These are phyloP conservation scores for Agaricales sp. DNA, from an alignment of 1,284 basidiomycete species.

Conservation along the genomic window DNA sequence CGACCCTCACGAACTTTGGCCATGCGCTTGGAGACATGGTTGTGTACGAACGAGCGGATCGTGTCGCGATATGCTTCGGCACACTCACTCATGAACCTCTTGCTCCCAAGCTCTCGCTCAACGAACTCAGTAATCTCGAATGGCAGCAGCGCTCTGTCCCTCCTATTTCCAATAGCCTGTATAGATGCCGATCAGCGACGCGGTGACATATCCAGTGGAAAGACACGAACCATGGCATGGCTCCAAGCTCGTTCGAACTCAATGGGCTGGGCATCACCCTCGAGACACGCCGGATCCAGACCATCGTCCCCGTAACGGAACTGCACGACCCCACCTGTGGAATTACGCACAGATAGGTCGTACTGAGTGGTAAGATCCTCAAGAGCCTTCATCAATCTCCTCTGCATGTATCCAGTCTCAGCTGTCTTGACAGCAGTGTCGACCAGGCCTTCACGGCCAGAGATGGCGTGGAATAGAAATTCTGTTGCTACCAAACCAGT, in stretches of 20 bases:
- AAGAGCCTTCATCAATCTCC: slow-evolving; percentile 97
- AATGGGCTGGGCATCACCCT: slow-evolving; percentile 90
- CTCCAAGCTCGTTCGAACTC: slow-evolving; percentile 84
- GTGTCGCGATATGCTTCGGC: slow-evolving; percentile 71
- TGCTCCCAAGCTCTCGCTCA: slow-evolving; percentile 49
- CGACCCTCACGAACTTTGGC: slow-evolving; percentile 63
- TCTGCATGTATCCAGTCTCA: slow-evolving; percentile 99
- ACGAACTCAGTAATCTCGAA: slow-evolving; percentile 81
- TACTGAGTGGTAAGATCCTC: slow-evolving; percentile 98
- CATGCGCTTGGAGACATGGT: slow-evolving; percentile 61
- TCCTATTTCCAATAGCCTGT: slow-evolving; percentile 54
- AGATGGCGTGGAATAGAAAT: slow-evolving; percentile 98
- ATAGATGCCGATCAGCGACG: slow-evolving; percentile 1
- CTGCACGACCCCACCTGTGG: slow-evolving; percentile 93
- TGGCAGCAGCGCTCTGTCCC: slow-evolving; percentile 66
- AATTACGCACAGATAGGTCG: slow-evolving; percentile 95
- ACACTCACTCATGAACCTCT: slow-evolving; percentile 60
- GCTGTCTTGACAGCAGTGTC: too few species aligned
- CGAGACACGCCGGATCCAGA: slow-evolving; percentile 91
- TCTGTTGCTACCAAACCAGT: slow-evolving; percentile 92
- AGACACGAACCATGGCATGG: slow-evolving; percentile 67
- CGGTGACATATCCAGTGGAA: not conserved
- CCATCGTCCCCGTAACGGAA: slow-evolving; percentile 98
- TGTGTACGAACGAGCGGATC: slow-evolving; percentile 66
- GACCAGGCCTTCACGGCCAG: slow-evolving; percentile 96